A percentile compares a stretch with the other conserved stretches of the same genome.
phyloP scores from a whole-genome alignment of 2,329 filamentous ascomycete species.

The Fusarium sp. region DNA sequence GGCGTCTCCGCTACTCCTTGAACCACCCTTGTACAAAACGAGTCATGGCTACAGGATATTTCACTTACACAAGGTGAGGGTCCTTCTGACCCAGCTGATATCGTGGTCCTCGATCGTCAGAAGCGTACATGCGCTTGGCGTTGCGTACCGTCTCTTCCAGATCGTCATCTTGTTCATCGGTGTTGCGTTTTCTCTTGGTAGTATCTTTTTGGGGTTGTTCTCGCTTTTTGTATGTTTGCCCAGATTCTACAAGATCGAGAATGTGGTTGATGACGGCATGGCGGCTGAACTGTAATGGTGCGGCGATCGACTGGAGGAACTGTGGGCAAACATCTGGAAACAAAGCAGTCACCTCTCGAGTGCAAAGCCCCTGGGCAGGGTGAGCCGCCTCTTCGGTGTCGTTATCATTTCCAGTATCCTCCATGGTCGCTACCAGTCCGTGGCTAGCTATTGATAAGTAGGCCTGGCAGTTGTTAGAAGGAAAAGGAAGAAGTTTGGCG shows the following conservation, averaged over 20 bases:
- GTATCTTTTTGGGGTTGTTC: constrained; percentile 17
- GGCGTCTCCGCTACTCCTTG: neutral
- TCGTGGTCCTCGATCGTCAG: neutral
- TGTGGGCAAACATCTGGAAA: constrained; percentile 62
- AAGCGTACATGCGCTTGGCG: constrained; percentile 32
- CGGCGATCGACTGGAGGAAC: constrained; percentile 51
- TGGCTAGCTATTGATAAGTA: neutral
- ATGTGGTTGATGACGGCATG: constrained; percentile 54
- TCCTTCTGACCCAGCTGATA: neutral
- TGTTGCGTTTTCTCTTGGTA: constrained; percentile 58
- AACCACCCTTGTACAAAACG: neutral
- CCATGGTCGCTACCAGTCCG: constrained; percentile 19
- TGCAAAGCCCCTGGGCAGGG: constrained; percentile 21
- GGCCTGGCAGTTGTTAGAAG: constrained; percentile 20
- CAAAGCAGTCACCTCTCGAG: constrained; percentile 43
- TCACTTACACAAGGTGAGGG: neutral
- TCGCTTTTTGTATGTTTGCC: constrained; percentile 54
- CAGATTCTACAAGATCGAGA: constrained; percentile 56
- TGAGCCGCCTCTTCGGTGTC: neutral
- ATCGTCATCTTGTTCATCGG: constrained; percentile 38
- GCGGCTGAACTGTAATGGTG: constrained; percentile 47
- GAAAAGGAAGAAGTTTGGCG: neutral
- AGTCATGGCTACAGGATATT: neutral
- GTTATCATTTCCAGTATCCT: neutral
- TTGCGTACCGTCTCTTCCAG: constrained; percentile 20